phyloP scores from a whole-genome alignment of 2,329 filamentous ascomycete species.

The Madurella fahalii region DNA sequence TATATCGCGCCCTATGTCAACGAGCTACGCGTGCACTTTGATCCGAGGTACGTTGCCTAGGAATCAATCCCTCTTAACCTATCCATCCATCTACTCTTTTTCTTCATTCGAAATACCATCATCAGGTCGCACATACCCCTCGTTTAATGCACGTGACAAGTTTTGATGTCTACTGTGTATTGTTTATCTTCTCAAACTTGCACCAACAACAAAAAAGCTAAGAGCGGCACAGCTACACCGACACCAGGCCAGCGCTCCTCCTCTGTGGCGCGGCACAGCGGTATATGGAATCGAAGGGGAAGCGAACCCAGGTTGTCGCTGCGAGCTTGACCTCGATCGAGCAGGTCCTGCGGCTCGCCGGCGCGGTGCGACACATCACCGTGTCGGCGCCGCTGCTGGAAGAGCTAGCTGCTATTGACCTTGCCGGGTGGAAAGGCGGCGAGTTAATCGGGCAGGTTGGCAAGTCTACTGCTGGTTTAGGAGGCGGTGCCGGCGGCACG shows the following conservation, averaged over 20 bases:
- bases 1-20: conserved; percentile 66
- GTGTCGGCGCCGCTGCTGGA: conserved; percentile 51
- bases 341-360: conserved; percentile 56
- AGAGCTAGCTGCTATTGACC: conserved; percentile 39
- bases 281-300: conserved; percentile 43
- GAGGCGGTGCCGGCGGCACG: background rate
- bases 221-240: conserved; percentile 40
- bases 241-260: conserved; percentile 46
- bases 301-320: conserved; percentile 49
- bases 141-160: too few species aligned
- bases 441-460: conserved; percentile 30
- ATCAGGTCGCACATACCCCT: too few species aligned
- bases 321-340: conserved; percentile 54
- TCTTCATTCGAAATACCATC: background rate
- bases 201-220: background rate
- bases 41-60: conserved; percentile 39
- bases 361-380: conserved; percentile 53
- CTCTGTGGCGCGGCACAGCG: conserved; percentile 49
- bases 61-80: too few species aligned
- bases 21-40: conserved; percentile 60
- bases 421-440: conserved; percentile 27
- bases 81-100: background rate
- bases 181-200: too few species aligned
- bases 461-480: background rate
- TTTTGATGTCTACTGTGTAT: too few species aligned